A percentile compares a stretch with the other conserved stretches of the same genome.
phyloP scores from a whole-genome alignment of 176 grass and related monocot species.

The Otatea glauca region DNA sequence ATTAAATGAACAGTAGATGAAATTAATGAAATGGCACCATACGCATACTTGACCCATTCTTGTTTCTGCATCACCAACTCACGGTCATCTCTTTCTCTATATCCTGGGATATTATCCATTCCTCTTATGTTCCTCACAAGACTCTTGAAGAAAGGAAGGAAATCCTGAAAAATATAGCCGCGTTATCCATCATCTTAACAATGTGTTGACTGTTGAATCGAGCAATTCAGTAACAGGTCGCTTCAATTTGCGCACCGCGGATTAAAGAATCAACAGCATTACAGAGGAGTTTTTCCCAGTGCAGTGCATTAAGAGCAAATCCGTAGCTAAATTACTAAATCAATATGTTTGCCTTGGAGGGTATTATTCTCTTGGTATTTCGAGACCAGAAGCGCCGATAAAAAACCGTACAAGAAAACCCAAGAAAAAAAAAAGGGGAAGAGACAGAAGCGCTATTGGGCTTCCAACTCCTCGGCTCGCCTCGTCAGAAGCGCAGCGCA shows the following conservation, averaged over 20 bases:
- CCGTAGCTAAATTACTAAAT: neutral
- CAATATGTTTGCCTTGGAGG: neutral
- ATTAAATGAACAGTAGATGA: neutral
- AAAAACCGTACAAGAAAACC: neutral
- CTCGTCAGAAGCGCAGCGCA: too few relatives aligned
- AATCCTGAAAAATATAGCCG: neutral
- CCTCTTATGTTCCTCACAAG: neutral
- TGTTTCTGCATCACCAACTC: slow-evolving; percentile 44
- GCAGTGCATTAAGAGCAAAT: neutral
- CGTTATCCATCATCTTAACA: neutral
- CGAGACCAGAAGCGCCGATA: neutral
- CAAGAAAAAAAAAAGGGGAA: neutral
- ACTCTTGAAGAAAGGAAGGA: neutral
- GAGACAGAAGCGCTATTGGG: too few relatives aligned
- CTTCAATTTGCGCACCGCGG: neutral
- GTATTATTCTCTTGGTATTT: neutral
- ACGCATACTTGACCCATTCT: slow-evolving; percentile 58
- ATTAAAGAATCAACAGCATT: neutral
- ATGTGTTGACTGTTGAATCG: neutral
- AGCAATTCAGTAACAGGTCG: neutral
- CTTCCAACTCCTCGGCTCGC: too few relatives aligned
- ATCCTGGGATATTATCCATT: slow-evolving; percentile 33
- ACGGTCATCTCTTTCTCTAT: slow-evolving; percentile 28
- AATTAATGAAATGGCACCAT: neutral
- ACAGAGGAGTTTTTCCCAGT: neutral